A percentile compares a stretch with the other conserved stretches of the same genome.
These are phyloP conservation scores for Platismatia glauca DNA, from an alignment of 495 filamentous ascomycete species.

Conservation along the genomic window DNA sequence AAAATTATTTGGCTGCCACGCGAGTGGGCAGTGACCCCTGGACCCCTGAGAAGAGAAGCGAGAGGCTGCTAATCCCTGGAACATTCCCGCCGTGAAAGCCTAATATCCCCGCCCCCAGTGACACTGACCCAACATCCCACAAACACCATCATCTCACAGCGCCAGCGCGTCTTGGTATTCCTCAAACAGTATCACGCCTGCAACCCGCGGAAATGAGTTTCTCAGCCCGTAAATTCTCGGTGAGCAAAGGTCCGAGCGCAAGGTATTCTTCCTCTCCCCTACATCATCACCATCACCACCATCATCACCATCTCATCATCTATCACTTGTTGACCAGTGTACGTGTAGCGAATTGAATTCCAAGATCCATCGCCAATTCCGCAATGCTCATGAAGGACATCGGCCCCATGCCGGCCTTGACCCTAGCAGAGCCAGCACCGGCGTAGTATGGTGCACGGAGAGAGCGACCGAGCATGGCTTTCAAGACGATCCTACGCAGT, in stretches of 20 bases:
- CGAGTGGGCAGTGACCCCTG: no score
- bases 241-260: constrained; percentile 21
- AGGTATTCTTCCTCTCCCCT: not conserved
- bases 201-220: constrained; percentile 36
- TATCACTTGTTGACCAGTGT: not conserved
- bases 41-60: not conserved
- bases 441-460: constrained; percentile 83
- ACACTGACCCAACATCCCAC: not conserved
- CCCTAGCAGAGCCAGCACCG: constrained; percentile 69
- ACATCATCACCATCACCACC: no score
- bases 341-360: constrained; percentile 52
- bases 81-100: not conserved
- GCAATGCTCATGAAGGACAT: constrained; percentile 78
- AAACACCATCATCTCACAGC: not conserved
- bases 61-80: not conserved
- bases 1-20: not conserved
- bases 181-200: not conserved
- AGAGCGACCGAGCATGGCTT: constrained; percentile 72
- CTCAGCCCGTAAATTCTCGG: constrained; percentile 36
- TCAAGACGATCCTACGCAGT: constrained; percentile 66
- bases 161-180: constrained; percentile 2
- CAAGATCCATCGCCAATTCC: constrained; percentile 78
- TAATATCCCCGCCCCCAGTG: not conserved
- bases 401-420: constrained; percentile 84
- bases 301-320: no score